Evolutionary conservation across 352 stramenopile genomes (phyloP).

Genomic region (Globisporangium acanthophoron): DNA sequence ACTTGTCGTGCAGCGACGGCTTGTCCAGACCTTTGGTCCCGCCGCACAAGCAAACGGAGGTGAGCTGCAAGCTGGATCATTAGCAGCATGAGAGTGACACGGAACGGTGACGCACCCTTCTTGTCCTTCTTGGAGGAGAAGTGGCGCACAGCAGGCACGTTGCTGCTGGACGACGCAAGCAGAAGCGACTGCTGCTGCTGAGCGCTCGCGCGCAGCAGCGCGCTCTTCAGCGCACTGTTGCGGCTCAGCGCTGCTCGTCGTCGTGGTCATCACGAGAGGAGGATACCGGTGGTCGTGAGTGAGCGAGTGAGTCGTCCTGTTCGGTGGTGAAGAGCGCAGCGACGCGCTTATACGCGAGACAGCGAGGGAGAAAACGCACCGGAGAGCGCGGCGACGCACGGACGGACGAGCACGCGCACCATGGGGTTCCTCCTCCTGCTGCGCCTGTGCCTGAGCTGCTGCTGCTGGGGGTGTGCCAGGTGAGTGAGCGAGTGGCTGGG

Average conservation of each 20-base stretch:
- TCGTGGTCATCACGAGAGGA: background rate
- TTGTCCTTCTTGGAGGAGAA: constrained; percentile 60
- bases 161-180: constrained; percentile 2
- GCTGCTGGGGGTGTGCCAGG: background rate
- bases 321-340: too few species aligned
- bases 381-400: constrained; percentile 28
- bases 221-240: constrained; percentile 15
- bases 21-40: constrained; percentile 22
- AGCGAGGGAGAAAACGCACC: constrained; percentile 1
- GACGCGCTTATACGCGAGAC: background rate
- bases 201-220: constrained; percentile 16
- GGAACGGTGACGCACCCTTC: constrained; percentile 20
- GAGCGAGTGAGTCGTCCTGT: background rate
- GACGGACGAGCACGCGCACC: constrained; percentile 71
- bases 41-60: background rate
- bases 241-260: constrained; percentile 10
- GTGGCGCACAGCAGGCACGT: constrained; percentile 14
- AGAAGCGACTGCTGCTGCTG: constrained; percentile 17
- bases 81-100: too few species aligned
- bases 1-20: constrained; percentile 51
- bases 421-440: constrained; percentile 21
- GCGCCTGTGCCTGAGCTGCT: background rate
- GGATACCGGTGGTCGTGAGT: background rate
- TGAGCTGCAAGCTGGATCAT: background rate
- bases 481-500: background rate